A percentile compares a stretch with the other conserved stretches of the same genome.
Evolutionary conservation across 371 early-diverging fungal species (phyloP).

Genomic region (Rhizopus stolonifer): DNA sequence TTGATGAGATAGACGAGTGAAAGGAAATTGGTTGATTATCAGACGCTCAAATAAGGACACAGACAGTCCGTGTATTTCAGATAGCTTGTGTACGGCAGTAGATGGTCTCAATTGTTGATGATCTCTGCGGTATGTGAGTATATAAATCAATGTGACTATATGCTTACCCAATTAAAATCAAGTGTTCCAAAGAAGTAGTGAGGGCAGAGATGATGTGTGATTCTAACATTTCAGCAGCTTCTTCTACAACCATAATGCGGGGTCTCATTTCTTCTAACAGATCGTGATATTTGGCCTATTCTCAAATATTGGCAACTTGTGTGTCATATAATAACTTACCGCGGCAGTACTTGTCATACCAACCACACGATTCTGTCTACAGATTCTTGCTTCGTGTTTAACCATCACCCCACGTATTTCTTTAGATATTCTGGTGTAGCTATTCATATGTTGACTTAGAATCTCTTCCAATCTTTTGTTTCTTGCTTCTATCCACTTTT

Average conservation of each 20-base stretch:
- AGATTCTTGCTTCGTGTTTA: constrained; percentile 44
- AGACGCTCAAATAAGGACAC: constrained; percentile 73
- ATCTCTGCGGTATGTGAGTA: constrained; percentile 44
- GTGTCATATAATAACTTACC: constrained; percentile 36
- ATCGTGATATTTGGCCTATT: constrained; percentile 63
- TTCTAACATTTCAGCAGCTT: constrained; percentile 77
- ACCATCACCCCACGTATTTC: constrained; percentile 43
- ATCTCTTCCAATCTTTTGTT: constrained; percentile 26
- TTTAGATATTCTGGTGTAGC: constrained; percentile 38
- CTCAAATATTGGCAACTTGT: not conserved
- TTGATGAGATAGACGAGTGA: constrained; percentile 56
- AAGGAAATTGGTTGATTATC: constrained; percentile 51
- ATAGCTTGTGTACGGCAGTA: constrained; percentile 51
- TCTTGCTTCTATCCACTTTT: constrained; percentile 52
- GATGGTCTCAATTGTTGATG: constrained; percentile 69
- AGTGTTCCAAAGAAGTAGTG: constrained; percentile 56
- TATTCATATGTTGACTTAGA: constrained; percentile 32
- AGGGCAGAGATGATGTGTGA: constrained; percentile 66
- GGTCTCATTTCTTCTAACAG: constrained; percentile 50
- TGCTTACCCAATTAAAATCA: constrained; percentile 67
- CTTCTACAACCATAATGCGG: constrained; percentile 66
- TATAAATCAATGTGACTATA: not conserved
- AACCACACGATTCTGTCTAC: constrained; percentile 51
- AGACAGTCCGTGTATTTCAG: constrained; percentile 51
- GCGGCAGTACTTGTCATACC: constrained; percentile 77